phyloP scores from a whole-genome alignment of 148 eudicot species.

The Oxyria digyna region DNA sequence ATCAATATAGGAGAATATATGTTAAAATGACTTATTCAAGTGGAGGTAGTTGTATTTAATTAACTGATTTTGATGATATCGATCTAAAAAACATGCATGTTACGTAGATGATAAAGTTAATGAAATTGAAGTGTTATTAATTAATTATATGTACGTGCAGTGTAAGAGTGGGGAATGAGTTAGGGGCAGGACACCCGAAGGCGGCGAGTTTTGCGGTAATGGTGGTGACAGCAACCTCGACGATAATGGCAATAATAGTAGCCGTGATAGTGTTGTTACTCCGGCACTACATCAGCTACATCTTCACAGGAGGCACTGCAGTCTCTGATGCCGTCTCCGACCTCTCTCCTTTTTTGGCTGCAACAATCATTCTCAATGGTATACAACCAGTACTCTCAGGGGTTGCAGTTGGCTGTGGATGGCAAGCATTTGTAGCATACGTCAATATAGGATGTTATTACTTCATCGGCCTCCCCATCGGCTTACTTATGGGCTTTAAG shows the following conservation, averaged over 20 bases:
- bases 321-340: conserved; percentile 46
- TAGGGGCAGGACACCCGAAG: conserved; percentile 50
- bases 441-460: conserved; percentile 44
- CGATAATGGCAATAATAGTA: conserved; percentile 15
- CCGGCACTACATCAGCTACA: conserved; percentile 37
- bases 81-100: no score
- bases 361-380: conserved; percentile 37
- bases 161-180: conserved; percentile 60
- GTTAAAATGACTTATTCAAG: no score
- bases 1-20: no score
- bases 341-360: conserved; percentile 39
- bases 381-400: conserved; percentile 53
- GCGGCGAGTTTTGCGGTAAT: conserved; percentile 46
- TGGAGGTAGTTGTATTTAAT: no score
- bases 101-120: no score
- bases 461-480: conserved; percentile 33
- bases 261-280: conserved; percentile 27
- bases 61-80: no score
- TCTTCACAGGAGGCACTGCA: conserved; percentile 32
- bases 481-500: conserved; percentile 36
- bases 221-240: conserved; percentile 24
- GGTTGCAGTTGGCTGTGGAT: conserved; percentile 53
- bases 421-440: conserved; percentile 56
- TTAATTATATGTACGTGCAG: no score
- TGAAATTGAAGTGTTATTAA: no score